phyloP scores from a whole-genome alignment of 306 rosid species.

The Cajanus cajan region DNA sequence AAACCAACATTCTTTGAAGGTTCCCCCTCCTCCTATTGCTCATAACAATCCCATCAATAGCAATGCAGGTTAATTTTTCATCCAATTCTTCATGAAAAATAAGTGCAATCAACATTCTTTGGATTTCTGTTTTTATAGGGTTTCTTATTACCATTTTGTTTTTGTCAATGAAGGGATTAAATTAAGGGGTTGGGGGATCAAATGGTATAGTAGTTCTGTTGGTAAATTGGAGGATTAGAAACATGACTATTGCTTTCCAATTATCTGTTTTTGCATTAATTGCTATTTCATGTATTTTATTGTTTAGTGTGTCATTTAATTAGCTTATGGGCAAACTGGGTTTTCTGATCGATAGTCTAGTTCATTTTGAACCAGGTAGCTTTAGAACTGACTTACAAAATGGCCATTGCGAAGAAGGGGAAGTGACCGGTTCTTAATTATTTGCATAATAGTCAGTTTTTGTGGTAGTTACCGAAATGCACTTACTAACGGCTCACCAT shows the following conservation, averaged over 20 bases:
- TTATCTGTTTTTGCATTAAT: too few species aligned
- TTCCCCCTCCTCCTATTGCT: background rate
- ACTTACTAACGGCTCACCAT: background rate
- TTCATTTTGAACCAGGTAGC: background rate
- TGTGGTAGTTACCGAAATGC: background rate
- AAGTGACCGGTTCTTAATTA: constrained; percentile 5
- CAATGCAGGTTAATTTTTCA: background rate
- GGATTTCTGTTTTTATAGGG: constrained; percentile 3
- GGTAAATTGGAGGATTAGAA: too few species aligned
- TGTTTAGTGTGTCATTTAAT: background rate
- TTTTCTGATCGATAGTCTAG: background rate
- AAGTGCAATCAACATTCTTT: background rate
- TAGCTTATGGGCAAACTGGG: background rate
- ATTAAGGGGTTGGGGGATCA: too few species aligned
- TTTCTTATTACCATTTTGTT: background rate
- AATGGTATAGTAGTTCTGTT: too few species aligned
- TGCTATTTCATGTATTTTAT: too few species aligned
- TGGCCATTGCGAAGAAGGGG: constrained; percentile 18
- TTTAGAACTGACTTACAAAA: background rate
- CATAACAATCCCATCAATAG: background rate
- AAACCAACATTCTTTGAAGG: constrained; percentile 10
- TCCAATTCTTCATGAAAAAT: background rate
- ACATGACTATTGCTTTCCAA: too few species aligned
- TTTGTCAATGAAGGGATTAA: too few species aligned
- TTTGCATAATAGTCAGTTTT: background rate